A percentile compares a stretch with the other conserved stretches of the same genome.
Evolutionary conservation across 1,139 yeast species (phyloP).

Genomic region (Pichia sp.): DNA sequence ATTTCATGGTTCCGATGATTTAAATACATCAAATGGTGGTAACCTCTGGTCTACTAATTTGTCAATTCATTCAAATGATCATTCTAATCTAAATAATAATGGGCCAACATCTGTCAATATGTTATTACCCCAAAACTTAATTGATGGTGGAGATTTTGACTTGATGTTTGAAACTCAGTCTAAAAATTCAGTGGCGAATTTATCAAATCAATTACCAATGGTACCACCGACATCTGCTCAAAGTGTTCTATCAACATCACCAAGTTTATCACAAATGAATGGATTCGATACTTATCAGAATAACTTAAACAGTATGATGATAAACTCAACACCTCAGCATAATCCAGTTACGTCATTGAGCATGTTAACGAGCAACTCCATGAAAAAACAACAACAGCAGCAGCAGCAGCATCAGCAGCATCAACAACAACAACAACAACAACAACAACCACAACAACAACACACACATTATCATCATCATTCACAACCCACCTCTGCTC

Average conservation of each 20-base stretch:
- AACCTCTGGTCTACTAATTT: background rate
- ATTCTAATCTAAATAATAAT: background rate
- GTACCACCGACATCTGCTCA: conserved; percentile 1
- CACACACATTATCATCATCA: background rate
- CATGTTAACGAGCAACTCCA: conserved; percentile 12
- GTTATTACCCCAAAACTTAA: conserved; percentile 25
- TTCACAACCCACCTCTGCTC: background rate
- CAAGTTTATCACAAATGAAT: conserved; percentile 12
- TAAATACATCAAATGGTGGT: conserved; percentile 1
- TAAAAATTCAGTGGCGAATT: background rate
- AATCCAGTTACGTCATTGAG: conserved; percentile 16
- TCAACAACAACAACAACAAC: background rate
- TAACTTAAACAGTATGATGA: conserved; percentile 1
- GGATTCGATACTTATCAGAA: conserved; percentile 12
- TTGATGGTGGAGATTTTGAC: conserved; percentile 22
- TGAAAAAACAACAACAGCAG: background rate
- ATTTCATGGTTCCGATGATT: conserved; percentile 11
- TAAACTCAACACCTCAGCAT: conserved; percentile 14
- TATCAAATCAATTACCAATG: background rate
- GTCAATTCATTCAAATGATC: background rate
- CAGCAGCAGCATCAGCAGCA: background rate
- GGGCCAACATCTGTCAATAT: conserved; percentile 20
- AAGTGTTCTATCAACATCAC: conserved; percentile 9
- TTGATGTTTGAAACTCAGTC: conserved; percentile 10
- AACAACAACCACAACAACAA: background rate